Conservation (phyloP, 805 yeast genomes). For the Ogataea haglerorum region DNA sequence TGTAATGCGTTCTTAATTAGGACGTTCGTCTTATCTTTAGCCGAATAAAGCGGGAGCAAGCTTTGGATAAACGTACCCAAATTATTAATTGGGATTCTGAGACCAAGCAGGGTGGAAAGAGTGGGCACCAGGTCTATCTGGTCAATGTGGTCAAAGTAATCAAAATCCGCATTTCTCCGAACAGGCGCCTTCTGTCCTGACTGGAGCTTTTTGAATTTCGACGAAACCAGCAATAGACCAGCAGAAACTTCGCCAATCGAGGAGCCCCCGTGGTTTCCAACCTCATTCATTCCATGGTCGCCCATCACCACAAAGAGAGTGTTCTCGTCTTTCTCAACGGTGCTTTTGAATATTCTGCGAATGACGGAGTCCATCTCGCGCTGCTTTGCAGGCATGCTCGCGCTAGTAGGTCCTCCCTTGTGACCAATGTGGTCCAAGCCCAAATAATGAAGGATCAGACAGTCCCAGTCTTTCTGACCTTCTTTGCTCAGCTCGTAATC, state of each 20-base stretch:
- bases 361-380: constrained; percentile 79
- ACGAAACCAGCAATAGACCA: constrained; percentile 68
- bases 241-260: constrained; percentile 90
- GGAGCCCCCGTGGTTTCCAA: constrained; percentile 97
- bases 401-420: constrained; percentile 85
- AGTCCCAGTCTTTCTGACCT: constrained; percentile 63
- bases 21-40: constrained; percentile 34
- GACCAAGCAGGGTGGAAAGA: constrained; percentile 53
- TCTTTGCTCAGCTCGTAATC: constrained; percentile 48
- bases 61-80: constrained; percentile 68
- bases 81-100: constrained; percentile 68
- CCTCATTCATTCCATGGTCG: constrained; percentile 95
- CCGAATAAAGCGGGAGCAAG: constrained; percentile 51
- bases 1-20: constrained; percentile 58
- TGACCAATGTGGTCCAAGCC: constrained; percentile 98
- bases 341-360: constrained; percentile 41
- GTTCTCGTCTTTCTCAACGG: constrained; percentile 30
- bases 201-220: constrained; percentile 41
- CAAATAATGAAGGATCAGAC: constrained; percentile 79
- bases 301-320: constrained; percentile 79
- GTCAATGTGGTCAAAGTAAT: constrained; percentile 50
- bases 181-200: constrained; percentile 36
- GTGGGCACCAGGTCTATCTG: constrained; percentile 79
- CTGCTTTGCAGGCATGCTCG: constrained; percentile 79
- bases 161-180: constrained; percentile 40